phyloP scores from a whole-genome alignment of 495 filamentous ascomycete genomes.

The Pseudoneurospora amorphoporcata region DNA sequence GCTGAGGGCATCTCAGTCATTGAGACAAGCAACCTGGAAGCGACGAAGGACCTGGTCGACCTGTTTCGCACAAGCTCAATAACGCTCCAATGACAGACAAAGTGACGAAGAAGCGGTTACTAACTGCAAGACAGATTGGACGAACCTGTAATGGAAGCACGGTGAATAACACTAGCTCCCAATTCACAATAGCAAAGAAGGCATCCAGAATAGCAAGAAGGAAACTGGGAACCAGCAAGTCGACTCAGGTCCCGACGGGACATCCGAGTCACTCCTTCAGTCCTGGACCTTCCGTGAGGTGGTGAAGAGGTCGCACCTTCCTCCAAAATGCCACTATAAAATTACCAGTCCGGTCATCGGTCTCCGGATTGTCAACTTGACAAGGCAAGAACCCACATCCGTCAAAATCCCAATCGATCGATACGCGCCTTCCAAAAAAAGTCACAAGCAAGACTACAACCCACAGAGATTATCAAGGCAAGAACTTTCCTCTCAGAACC shows the following conservation, averaged over 20 bases:
- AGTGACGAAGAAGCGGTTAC: neutral
- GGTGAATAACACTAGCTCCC: neutral
- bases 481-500: no score
- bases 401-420: neutral
- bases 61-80: neutral
- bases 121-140: neutral
- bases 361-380: neutral
- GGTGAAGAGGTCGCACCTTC: neutral
- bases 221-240: neutral
- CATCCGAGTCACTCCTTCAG: neutral
- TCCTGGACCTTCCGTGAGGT: no score
- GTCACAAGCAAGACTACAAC: neutral
- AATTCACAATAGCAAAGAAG: neutral
- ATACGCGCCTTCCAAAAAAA: neutral
- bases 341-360: neutral
- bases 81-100: neutral
- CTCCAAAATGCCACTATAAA: neutral
- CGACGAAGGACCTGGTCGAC: neutral
- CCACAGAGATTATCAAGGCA: neutral
- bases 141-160: neutral
- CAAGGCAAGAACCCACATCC: neutral
- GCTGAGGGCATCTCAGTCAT: neutral
- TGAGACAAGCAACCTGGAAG: neutral
- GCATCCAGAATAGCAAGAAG: neutral
- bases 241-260: neutral